Percentiles rank a stretch among this genome's conserved stretches.
phyloP scores from a whole-genome alignment of 139 green algal species.

The Chlorella sp. region DNA sequence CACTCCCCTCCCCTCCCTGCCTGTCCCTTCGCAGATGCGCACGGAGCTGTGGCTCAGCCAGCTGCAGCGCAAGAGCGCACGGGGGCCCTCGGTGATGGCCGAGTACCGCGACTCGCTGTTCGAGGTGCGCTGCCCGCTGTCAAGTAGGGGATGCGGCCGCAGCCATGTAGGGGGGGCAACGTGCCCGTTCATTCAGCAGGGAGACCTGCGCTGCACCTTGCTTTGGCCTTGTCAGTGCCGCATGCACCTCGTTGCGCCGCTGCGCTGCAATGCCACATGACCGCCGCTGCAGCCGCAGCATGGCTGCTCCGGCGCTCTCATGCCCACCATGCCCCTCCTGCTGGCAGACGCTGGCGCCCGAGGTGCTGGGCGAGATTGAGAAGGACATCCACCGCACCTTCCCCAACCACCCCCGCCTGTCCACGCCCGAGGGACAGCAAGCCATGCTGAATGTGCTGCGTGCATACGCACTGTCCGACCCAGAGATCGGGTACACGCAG shows the following conservation, averaged over 20 bases:
- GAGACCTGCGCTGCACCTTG: no score
- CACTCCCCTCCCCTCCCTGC: background rate
- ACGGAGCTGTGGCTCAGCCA: slow-evolving; percentile 55
- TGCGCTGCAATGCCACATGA: no score
- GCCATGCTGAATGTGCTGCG: slow-evolving; percentile 69
- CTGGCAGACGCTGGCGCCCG: slow-evolving; percentile 3
- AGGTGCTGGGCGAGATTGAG: slow-evolving; percentile 76
- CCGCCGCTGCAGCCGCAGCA: no score
- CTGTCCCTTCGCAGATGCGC: slow-evolving; percentile 16
- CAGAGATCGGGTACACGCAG: slow-evolving; percentile 78
- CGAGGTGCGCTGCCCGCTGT: background rate
- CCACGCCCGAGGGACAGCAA: slow-evolving; percentile 52
- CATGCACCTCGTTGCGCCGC: no score
- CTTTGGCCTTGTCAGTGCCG: no score
- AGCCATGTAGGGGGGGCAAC: background rate
- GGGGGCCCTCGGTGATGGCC: background rate
- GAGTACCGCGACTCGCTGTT: slow-evolving; percentile 23
- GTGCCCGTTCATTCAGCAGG: no score
- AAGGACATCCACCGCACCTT: slow-evolving; percentile 86
- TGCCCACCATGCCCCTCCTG: no score
- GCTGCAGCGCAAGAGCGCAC: slow-evolving; percentile 33
- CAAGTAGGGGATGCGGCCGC: background rate
- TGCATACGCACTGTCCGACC: slow-evolving; percentile 81
- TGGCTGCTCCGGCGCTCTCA: no score
- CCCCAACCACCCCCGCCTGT: slow-evolving; percentile 55